Evolutionary conservation across 2,329 filamentous ascomycete species (phyloP).

Genomic region (Colletotrichum limetticola): DNA sequence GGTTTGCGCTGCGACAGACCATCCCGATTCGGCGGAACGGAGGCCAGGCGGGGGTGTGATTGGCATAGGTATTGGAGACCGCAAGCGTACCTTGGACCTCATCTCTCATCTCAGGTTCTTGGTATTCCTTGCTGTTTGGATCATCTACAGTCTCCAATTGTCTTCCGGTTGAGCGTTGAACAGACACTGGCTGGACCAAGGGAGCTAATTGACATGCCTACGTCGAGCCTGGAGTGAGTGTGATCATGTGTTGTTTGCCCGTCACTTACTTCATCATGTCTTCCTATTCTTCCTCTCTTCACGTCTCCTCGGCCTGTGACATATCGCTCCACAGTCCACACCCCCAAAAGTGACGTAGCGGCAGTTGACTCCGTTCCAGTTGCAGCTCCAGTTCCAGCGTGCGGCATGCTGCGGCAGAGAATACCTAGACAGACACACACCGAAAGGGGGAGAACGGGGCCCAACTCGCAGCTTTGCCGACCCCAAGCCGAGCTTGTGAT

Average conservation of each 20-base stretch:
- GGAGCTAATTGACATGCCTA: conserved; percentile 10
- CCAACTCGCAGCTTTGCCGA: conserved; percentile 53
- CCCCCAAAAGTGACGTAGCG: conserved; percentile 4
- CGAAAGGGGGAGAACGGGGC: neutral
- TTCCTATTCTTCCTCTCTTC: neutral
- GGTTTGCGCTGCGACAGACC: conserved; percentile 20
- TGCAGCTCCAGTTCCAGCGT: neutral
- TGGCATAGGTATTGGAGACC: neutral
- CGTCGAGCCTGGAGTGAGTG: conserved; percentile 12
- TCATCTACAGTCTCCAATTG: neutral
- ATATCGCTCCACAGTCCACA: neutral
- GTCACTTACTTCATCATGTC: neutral
- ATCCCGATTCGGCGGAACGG: conserved; percentile 37
- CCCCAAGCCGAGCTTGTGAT: conserved; percentile 67
- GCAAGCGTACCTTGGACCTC: conserved; percentile 16
- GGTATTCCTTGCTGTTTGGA: neutral
- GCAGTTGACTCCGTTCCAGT: neutral
- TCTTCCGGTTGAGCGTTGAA: neutral
- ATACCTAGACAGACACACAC: too few relatives aligned
- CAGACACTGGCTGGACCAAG: conserved; percentile 11
- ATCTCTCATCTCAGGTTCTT: neutral
- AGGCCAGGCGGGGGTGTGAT: neutral
- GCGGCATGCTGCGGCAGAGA: conserved; percentile 13
- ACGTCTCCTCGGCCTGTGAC: conserved; percentile 30
- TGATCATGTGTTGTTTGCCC: neutral